phyloP scores from a whole-genome alignment of 306 rosid genomes.

The Morella rubra region DNA sequence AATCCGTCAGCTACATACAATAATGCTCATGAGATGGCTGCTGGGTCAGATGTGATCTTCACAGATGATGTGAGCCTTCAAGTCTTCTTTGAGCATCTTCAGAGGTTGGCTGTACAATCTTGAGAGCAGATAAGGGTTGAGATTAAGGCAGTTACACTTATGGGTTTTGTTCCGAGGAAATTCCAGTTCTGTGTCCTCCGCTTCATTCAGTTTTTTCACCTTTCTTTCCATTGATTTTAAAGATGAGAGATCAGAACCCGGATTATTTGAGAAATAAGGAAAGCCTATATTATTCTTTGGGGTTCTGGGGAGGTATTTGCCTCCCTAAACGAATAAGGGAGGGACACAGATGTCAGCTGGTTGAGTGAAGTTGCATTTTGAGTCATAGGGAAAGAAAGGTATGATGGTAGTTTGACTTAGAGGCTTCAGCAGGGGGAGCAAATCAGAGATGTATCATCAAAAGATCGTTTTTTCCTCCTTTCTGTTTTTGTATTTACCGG shows the following conservation, averaged over 20 bases:
- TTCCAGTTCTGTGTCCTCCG: slow-evolving; percentile 36
- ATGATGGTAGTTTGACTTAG: slow-evolving; percentile 39
- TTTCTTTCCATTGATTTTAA: slow-evolving; percentile 49
- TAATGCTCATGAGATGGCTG: slow-evolving; percentile 79
- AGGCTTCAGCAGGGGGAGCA: slow-evolving; percentile 43
- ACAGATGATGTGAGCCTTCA: slow-evolving; percentile 97
- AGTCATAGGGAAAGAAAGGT: slow-evolving; percentile 47
- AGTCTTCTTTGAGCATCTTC: slow-evolving; percentile 97
- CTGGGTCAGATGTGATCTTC: slow-evolving; percentile 93
- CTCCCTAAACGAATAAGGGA: slow-evolving; percentile 46
- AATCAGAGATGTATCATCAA: slow-evolving; percentile 35
- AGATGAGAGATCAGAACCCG: slow-evolving; percentile 45
- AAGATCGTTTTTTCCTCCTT: slow-evolving; percentile 19
- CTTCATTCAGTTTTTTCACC: slow-evolving; percentile 43
- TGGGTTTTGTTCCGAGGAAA: slow-evolving; percentile 48
- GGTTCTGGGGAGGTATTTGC: slow-evolving; percentile 42
- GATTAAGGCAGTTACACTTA: slow-evolving; percentile 32
- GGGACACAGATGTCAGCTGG: slow-evolving; percentile 25
- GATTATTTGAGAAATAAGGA: slow-evolving; percentile 46
- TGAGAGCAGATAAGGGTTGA: slow-evolving; percentile 44
- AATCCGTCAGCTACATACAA: slow-evolving; percentile 96
- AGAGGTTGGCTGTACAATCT: slow-evolving; percentile 96
- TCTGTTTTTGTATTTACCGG: slow-evolving; percentile 31
- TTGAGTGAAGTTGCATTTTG: slow-evolving; percentile 35
- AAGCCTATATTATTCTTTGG: slow-evolving; percentile 45